Base-by-base conservation (phyloP, 805 yeast genomes). In the Cyberlindnera xishuangbannaensis region DNA sequence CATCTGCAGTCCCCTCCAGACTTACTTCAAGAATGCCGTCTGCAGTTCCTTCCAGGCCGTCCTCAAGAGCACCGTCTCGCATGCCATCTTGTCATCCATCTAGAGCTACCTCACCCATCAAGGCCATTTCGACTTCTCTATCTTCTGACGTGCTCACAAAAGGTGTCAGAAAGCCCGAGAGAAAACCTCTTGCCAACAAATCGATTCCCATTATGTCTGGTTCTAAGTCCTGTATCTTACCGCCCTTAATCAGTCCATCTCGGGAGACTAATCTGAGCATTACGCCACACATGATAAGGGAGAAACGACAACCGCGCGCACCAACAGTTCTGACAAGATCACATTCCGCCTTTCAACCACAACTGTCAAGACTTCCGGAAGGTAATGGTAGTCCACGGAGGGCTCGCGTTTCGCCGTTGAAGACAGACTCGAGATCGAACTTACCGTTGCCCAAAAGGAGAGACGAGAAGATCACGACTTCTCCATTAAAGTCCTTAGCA, bases 401-500 rank as follows among this genome's bases (percentile, higher is more conserved):
- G 31, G 18, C 23, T 1, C 34, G 27, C 15, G 17, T 39, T 12
- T 40, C 46, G 4, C 53, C 55, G 5, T 27, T 48, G 28, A 45
- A 30, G 31, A 18, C 37, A 5, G 40, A 43, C 4, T 25, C 37
- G 6, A 34, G 25, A 8, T 37, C 41, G 8, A 49, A 45, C 19
- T 16, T 31, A 11, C 36, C 37, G 7, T 27, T 28, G 18, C 41
- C 24, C 11, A 27, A n/a, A 25, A 19, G 15, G 25, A 33, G 35
- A 15, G 11, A 16, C 2, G 39, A 33, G n/a, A 48, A 36, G 21
- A 39, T 51, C 8, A 31, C 36, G 7, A 52, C 57, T 2, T 52
- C 55, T 2, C 57, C 57, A 1, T 47, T 52, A 33, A 51, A 45
- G 22, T 49, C 55, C 2, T 21, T 52, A 12, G 15, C 36, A 1